Conservation (phyloP, 2,329 filamentous ascomycete species). For the Cladosporium sp. region DNA sequence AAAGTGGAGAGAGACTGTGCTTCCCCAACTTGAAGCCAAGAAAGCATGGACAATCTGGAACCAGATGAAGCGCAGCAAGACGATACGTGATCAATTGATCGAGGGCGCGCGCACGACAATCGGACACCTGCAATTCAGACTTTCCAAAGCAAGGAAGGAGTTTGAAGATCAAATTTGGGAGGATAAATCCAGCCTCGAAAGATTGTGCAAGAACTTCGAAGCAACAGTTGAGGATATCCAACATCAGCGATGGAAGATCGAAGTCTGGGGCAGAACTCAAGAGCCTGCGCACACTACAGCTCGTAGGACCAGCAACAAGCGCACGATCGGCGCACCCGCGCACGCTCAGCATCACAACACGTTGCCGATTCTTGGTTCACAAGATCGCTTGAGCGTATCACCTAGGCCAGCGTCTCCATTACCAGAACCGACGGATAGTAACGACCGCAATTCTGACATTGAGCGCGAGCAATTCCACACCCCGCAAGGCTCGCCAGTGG, state of each 20-base stretch:
- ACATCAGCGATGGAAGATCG: conserved; percentile 51
- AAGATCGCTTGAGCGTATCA: conserved; percentile 34
- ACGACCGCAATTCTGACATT: neutral
- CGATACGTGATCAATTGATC: conserved; percentile 47
- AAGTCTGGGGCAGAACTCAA: conserved; percentile 40
- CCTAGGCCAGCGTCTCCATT: conserved; percentile 18
- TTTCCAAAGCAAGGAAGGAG: conserved; percentile 58
- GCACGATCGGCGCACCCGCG: neutral
- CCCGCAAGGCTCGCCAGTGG: conserved; percentile 12
- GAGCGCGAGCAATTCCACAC: conserved; percentile 28
- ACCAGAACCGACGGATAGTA: neutral
- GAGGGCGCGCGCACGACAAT: conserved; percentile 48
- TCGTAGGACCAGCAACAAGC: neutral
- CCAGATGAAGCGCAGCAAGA: conserved; percentile 50
- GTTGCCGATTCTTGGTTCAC: neutral
- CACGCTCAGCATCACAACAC: neutral
- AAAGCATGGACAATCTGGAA: conserved; percentile 66
- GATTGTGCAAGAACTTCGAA: conserved; percentile 64
- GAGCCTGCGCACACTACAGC: conserved; percentile 31
- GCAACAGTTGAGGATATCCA: conserved; percentile 64
- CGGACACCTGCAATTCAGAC: conserved; percentile 50
- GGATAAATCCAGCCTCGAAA: conserved; percentile 51
- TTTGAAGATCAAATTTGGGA: conserved; percentile 50
- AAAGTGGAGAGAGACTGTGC: conserved; percentile 56
- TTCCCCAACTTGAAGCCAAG: conserved; percentile 51